A percentile compares a stretch with the other conserved stretches of the same genome.
Evolutionary conservation across 495 filamentous ascomycete species (phyloP).

Genomic region (Penicillium arizonense): DNA sequence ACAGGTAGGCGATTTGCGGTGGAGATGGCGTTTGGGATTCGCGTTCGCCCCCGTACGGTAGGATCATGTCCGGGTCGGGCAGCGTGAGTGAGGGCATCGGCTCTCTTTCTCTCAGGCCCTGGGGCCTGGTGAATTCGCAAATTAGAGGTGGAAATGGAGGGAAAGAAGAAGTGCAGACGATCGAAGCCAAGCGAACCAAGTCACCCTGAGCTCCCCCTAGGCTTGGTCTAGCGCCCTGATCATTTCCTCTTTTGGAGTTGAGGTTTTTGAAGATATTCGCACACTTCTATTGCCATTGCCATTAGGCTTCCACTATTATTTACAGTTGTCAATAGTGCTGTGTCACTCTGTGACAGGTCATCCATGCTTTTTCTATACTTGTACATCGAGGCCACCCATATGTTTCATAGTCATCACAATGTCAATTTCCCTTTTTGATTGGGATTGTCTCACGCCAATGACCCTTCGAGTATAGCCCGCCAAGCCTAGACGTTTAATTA

Average conservation of each 20-base stretch:
- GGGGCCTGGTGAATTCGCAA: conserved; percentile 5
- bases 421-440: neutral
- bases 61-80: conserved; percentile 93
- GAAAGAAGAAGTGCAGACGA: conserved; percentile 2
- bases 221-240: conserved; percentile 26
- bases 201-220: conserved; percentile 20
- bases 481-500: neutral
- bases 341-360: neutral
- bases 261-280: conserved; percentile 9
- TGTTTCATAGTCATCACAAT: neutral
- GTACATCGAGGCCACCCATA: neutral
- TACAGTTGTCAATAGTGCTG: neutral
- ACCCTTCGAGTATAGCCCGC: neutral
- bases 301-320: conserved; percentile 2
- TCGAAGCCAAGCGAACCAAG: conserved; percentile 2
- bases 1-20: conserved; percentile 40
- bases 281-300: neutral
- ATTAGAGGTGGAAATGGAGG: conserved; percentile 3
- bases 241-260: conserved; percentile 21
- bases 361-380: neutral
- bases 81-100: conserved; percentile 71
- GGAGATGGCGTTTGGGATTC: conserved; percentile 53
- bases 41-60: conserved; percentile 61
- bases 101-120: conserved; percentile 8
- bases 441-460: conserved; percentile 1